Conservation (phyloP, 768 basidiomycete species). For the Leccinum boreale region DNA sequence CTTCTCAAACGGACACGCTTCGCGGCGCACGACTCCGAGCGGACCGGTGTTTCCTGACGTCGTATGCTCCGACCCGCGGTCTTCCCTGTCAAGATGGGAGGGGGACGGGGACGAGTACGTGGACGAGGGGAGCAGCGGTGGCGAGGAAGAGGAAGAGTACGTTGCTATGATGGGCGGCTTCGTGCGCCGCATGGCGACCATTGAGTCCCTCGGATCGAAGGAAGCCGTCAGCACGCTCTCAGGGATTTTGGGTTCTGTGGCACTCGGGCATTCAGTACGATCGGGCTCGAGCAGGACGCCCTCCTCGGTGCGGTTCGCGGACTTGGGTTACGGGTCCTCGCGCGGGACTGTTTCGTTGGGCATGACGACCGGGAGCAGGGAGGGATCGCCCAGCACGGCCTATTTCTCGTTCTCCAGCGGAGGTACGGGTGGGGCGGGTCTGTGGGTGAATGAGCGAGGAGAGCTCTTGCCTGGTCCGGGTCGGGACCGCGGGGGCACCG, state of each 20-base stretch:
- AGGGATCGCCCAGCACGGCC: constrained; percentile 20
- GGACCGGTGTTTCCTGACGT: constrained; percentile 13
- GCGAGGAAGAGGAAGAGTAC: constrained; percentile 34
- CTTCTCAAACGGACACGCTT: neutral
- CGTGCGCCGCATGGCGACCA: constrained; percentile 77
- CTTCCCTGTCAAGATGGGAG: constrained; percentile 6
- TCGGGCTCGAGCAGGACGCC: constrained; percentile 14
- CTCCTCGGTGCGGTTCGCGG: constrained; percentile 26
- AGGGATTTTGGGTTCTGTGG: constrained; percentile 29
- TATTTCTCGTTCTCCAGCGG: constrained; percentile 28
- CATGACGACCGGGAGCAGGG: neutral
- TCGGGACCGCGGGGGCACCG: constrained; percentile 1
- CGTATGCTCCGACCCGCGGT: constrained; percentile 13
- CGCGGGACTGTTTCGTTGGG: neutral
- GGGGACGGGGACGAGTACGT: neutral
- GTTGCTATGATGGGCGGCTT: constrained; percentile 61
- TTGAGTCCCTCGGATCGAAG: constrained; percentile 70
- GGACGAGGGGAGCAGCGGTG: constrained; percentile 6
- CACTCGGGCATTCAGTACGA: constrained; percentile 26
- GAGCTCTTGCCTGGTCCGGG: constrained; percentile 15
- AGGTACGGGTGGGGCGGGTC: constrained; percentile 1
- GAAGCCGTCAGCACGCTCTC: constrained; percentile 42
- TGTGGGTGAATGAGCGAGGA: constrained; percentile 28
- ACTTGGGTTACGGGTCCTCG: constrained; percentile 1
- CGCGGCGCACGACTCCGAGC: neutral